phyloP scores from a whole-genome alignment of 2,329 filamentous ascomycete species.

The Drechslera avenae region DNA sequence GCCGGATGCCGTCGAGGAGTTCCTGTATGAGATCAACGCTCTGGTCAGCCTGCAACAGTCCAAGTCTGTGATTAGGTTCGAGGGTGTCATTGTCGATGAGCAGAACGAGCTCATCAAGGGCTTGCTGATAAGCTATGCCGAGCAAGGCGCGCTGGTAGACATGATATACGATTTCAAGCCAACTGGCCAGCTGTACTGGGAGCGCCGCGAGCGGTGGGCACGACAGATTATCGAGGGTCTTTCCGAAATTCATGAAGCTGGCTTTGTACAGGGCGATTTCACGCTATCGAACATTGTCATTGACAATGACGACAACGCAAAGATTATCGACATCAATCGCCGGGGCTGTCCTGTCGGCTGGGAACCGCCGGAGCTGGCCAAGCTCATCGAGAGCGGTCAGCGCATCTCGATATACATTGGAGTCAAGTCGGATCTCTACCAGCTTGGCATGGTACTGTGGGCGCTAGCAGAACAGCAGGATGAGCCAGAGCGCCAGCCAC shows the following conservation, averaged over 20 bases:
- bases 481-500: constrained; percentile 79
- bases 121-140: constrained; percentile 84
- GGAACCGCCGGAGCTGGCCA: constrained; percentile 91
- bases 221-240: constrained; percentile 87
- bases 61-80: constrained; percentile 79
- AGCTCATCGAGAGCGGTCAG: constrained; percentile 84
- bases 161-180: constrained; percentile 80
- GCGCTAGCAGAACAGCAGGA: constrained; percentile 85
- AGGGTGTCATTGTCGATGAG: constrained; percentile 87
- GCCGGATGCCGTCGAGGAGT: constrained; percentile 93
- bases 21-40: constrained; percentile 95
- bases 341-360: constrained; percentile 96
- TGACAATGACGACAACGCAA: constrained; percentile 80
- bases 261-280: constrained; percentile 97
- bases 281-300: constrained; percentile 97
- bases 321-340: constrained; percentile 98
- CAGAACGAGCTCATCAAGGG: constrained; percentile 76
- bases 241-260: constrained; percentile 90
- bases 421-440: constrained; percentile 94
- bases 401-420: constrained; percentile 97
- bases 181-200: constrained; percentile 64
- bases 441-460: constrained; percentile 97
- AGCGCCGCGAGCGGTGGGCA: constrained; percentile 82
- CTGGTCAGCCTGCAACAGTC: constrained; percentile 77
- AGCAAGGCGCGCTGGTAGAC: constrained; percentile 86